Evolutionary conservation across 2,329 filamentous ascomycete genomes (phyloP), one percentile per base, ranked within the genome.

Genomic region (Cladosporium sp.): DNA sequence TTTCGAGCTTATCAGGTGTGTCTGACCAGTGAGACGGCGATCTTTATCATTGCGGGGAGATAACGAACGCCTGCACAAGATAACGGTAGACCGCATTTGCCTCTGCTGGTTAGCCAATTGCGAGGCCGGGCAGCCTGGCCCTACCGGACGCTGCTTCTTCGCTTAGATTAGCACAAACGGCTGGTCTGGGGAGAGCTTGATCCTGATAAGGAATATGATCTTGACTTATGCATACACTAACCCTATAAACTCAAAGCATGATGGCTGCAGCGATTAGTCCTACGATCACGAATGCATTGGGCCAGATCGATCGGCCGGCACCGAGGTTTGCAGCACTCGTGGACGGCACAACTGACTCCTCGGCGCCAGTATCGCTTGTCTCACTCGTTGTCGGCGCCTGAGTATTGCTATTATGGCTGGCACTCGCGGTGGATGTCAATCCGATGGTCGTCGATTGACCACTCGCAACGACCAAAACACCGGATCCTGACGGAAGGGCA

Each of bases 381-480:
- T n/a, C 42, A 17, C 43, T 17, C 25, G 43, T 47, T 5, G 43
- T 17, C 25, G 43, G 15, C 11, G 43, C 43, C 25, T 20, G 25
- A 14, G 43, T 28, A 11, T 30, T 22, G 20, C 43, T 6, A 3
- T 14, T 12, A 8, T 14, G 28, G 25, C 43, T 17, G 22, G 8
- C 9, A 15, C 28, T 37, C 30, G 28, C 12, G 1, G 47, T 37
- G 6, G 47, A 37, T 2, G 28, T 19, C 3, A 50, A 1, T 1
- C n/a, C 47, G 19, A 50, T 50, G 3, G 58, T 60, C 15, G 51
- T 50, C 11, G 58, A 56, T 19, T 28, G 14, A 0, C 55, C 55
- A 19, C 36, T 36, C 14, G 25, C 55, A 3, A 58, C 34, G 5
- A 58, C 55, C 43, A 52, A 15, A 3, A 58, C 17, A 7, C 55